These are phyloP conservation scores for Diaporthe destruens DNA, from an alignment of 2,329 filamentous ascomycete species.

Conservation along the genomic window DNA sequence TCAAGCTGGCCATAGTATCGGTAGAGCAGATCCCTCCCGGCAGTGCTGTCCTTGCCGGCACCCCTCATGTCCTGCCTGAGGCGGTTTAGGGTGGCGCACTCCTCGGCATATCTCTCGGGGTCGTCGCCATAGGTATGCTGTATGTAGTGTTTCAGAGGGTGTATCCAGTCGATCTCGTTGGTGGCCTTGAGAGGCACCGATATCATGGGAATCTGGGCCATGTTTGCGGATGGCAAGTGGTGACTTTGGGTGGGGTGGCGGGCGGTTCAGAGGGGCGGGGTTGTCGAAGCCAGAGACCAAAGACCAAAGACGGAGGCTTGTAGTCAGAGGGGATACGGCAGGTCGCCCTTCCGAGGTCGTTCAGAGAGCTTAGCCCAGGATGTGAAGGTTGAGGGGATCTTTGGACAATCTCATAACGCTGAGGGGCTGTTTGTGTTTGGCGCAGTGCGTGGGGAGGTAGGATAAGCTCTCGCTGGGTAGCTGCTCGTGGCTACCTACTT, in stretches of 20 bases:
- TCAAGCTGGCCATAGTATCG: constrained; percentile 98
- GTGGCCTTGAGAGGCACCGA: constrained; percentile 93
- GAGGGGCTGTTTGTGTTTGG: neutral
- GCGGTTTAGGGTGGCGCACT: constrained; percentile 93
- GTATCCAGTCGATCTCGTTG: constrained; percentile 98
- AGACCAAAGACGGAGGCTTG: constrained; percentile 39
- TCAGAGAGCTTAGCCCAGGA: constrained; percentile 36
- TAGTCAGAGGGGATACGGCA: constrained; percentile 32
- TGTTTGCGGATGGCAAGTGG: constrained; percentile 50
- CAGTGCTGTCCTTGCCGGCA: constrained; percentile 94
- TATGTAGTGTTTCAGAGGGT: constrained; percentile 93
- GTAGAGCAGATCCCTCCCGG: constrained; percentile 92
- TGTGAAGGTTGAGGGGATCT: constrained; percentile 10
- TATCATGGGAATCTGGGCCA: constrained; percentile 94
- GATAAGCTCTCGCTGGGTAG: constrained; percentile 28
- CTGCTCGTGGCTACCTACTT: constrained; percentile 29
- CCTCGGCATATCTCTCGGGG: constrained; percentile 93
- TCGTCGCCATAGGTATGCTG: constrained; percentile 95
- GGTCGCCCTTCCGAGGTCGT: constrained; percentile 15
- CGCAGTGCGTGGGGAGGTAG: constrained; percentile 20
- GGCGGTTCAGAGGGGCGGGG: constrained; percentile 25
- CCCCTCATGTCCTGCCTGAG: constrained; percentile 98
- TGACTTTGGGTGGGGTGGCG: neutral
- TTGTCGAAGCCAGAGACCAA: constrained; percentile 34
- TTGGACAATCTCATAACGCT: constrained; percentile 40